These are phyloP conservation scores for Carex scoparia DNA, from an alignment of 176 grass and related monocot genomes.

Conservation along the genomic window DNA sequence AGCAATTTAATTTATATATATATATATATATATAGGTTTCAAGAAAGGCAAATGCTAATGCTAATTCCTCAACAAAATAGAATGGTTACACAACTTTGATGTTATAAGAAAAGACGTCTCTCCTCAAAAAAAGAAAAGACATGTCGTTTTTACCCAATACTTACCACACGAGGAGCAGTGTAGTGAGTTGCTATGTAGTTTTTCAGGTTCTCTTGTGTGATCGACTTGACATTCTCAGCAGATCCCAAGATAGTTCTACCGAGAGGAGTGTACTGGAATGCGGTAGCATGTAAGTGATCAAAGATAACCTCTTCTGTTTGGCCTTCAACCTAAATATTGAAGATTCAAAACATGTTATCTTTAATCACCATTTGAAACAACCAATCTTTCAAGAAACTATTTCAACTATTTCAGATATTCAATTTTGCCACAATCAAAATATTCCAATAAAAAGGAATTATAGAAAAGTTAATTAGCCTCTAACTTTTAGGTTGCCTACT, in stretches of 20 bases:
- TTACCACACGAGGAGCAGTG: conserved; percentile 91
- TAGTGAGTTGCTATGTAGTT: conserved; percentile 92
- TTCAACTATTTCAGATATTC: neutral
- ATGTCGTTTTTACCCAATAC: neutral
- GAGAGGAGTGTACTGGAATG: conserved; percentile 92
- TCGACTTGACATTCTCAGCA: conserved; percentile 70
- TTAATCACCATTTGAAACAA: conserved; percentile 6
- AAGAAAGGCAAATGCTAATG: neutral
- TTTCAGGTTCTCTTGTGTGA: conserved; percentile 65
- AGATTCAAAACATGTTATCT: conserved; percentile 13
- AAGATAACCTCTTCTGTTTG: conserved; percentile 94
- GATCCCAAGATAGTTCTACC: conserved; percentile 86
- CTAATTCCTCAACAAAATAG: neutral
- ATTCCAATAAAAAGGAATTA: neutral
- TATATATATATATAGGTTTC: neutral
- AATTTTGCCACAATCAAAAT: neutral
- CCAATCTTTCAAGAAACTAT: neutral
- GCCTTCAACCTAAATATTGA: conserved; percentile 59
- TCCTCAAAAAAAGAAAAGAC: neutral
- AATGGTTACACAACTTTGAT: neutral
- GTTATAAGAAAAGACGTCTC: neutral
- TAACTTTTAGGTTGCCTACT: neutral
- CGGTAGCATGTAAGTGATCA: conserved; percentile 96
- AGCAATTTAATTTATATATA: conserved; percentile 13
- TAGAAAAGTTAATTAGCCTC: no score